phyloP scores from a whole-genome alignment of 2,329 filamentous ascomycete genomes.

The Ceratocystis variospora region DNA sequence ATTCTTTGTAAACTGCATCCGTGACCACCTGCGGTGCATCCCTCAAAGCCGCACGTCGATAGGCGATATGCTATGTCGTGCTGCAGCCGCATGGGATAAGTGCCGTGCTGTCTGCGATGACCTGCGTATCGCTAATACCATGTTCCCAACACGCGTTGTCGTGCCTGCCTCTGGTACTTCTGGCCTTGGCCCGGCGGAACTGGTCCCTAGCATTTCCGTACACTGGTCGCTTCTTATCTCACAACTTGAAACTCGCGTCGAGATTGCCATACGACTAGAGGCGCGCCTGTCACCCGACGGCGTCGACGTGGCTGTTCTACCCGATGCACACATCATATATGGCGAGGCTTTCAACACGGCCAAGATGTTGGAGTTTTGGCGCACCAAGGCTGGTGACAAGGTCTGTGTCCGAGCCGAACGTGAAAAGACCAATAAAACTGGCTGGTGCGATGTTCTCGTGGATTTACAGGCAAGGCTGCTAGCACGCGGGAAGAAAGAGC shows the following conservation, averaged over 20 bases:
- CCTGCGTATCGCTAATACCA: slow-evolving; percentile 46
- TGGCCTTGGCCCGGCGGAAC: neutral
- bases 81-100: slow-evolving; percentile 52
- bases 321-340: slow-evolving; percentile 53
- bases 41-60: slow-evolving; percentile 44
- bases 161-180: neutral
- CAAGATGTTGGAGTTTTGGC: slow-evolving; percentile 58
- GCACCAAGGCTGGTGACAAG: slow-evolving; percentile 16
- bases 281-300: slow-evolving; percentile 34
- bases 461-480: slow-evolving; percentile 43
- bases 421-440: slow-evolving; percentile 26
- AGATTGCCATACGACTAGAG: slow-evolving; percentile 44
- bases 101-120: slow-evolving; percentile 46
- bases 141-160: slow-evolving; percentile 49
- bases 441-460: slow-evolving; percentile 42
- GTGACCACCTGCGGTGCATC: slow-evolving; percentile 51
- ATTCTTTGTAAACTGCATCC: slow-evolving; percentile 61
- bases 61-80: slow-evolving; percentile 42
- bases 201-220: slow-evolving; percentile 45
- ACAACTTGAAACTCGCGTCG: slow-evolving; percentile 54
- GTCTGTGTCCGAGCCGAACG: slow-evolving; percentile 17
- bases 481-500: slow-evolving; percentile 40
- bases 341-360: slow-evolving; percentile 63
- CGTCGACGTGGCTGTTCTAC: slow-evolving; percentile 40
- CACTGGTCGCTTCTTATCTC: slow-evolving; percentile 47